Evolutionary conservation across 2,329 filamentous ascomycete species (phyloP), one percentile per base, ranked within the genome.

Genomic region (Colletotrichum siamense): DNA sequence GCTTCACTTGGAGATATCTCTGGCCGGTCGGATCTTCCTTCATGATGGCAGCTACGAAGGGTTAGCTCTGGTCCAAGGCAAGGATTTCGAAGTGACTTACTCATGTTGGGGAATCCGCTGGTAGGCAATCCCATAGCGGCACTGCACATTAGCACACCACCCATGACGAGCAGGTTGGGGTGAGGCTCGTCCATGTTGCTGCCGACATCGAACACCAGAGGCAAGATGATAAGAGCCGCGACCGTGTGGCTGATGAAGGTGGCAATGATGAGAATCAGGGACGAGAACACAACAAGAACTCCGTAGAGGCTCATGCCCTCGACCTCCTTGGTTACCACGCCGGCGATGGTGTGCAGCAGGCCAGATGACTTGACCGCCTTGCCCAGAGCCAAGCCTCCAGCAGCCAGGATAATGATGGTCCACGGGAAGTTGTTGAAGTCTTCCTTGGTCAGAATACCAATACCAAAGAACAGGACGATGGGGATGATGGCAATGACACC

Each of bases 391-490:
- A 99, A 88, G 9, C 97, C 97, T 63, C 97, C 97, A 0, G 97
- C 96, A 1, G 97, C 97, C 24, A 99, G 93, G 81, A 99, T 99
- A 85, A 99, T 98, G 85, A 99, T 99, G 24, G 98, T 99, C 97
- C 97, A 99, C 52, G 98, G 94, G 85, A 99, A 99, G 85, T 99
- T 99, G 89, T 99, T 99, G 84, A 99, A 99, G 86, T 99, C 97
- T 86, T 99, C 97, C 86, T 99, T 99, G 65, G 96, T 99, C 36
- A 99, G 89, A 79, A 99, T 96, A 13, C 97, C 97, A 3, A 96
- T 96, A 71, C 97, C 97, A 81, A 99, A 99, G 90, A 99, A 99
- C 57, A 98, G 89, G 5, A 98, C 94, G 68, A 99, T 94, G 8
- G 97, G 97, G 77, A 99, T 95, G 82, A 99, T 98, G 75, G 97